Base-by-base conservation (phyloP, 306 rosid genomes). In the Hylodesmum podocarpum region DNA sequence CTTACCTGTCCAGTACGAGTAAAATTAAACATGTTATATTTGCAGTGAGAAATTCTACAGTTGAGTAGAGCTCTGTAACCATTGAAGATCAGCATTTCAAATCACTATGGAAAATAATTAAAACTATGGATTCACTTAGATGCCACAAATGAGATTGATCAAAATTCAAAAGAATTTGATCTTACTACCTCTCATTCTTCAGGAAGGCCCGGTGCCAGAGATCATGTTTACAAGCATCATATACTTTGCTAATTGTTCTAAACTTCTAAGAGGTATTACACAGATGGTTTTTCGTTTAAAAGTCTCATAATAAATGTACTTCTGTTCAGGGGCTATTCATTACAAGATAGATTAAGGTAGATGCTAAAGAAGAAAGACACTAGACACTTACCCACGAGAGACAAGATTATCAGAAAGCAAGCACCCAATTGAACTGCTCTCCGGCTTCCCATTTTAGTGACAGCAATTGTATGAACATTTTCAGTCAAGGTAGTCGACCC, bases 391-490 rank as follows among this genome's bases (percentile, higher is more conserved):
- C 98, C 97, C 33, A 94, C 86, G 6, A 94, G 98, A 58, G 98
- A 94, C 84, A 90, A 69, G 61, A 89, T 84, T 36, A 94, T 90
- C 84, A 94, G 83, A 71, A 88, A 4, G 49, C 87, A 86, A 57
- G 98, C 98, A 29, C 98, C 98, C 36, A 94, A 46, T 81, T 89
- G 98, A 84, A 96, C 97, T 59, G 97, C 98, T 85, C 91, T 87
- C 66, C 98, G 99, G 82, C 99, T 96, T 89, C 99, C 99, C 98
- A 96, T 92, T 93, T 92, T 96, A 66, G 99, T 92, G 76, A 92
- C 98, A 21, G 99, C 99, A 83, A 96, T 86, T 37, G 99, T 96
- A 84, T 96, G 99, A 47, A 92, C 89, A 79, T 96, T 96, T 87
- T 96, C 99, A 21, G 99, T 92, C 67, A 96, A 85, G 63, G 98